Percentiles rank a stretch among this genome's conserved stretches.
Conservation (phyloP, 2,329 filamentous ascomycete species). For the Beauveria caledonica region DNA sequence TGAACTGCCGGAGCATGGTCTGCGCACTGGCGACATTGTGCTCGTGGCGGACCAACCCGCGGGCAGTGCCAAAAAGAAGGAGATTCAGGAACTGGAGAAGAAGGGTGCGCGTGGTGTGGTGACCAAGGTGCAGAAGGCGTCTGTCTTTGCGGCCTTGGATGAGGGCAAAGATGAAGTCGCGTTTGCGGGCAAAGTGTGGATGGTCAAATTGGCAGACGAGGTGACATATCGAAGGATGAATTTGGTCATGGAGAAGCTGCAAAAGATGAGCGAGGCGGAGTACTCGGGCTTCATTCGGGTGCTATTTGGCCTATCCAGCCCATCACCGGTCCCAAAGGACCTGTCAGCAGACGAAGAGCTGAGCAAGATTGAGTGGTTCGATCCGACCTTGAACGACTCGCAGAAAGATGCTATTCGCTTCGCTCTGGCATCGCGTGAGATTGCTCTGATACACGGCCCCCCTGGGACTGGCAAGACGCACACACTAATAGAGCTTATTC, state of each 20-base stretch:
- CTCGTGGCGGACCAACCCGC: conserved; percentile 66
- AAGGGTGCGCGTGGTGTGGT: conserved; percentile 65
- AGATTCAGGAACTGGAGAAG: conserved; percentile 62
- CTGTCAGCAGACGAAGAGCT: conserved; percentile 33
- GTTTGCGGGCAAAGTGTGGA: conserved; percentile 46
- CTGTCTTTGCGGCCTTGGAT: conserved; percentile 61
- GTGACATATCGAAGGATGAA: conserved; percentile 62
- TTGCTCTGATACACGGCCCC: conserved; percentile 88
- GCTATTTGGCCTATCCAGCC: conserved; percentile 50
- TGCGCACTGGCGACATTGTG: conserved; percentile 72
- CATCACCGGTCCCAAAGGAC: conserved; percentile 38
- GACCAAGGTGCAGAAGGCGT: conserved; percentile 49
- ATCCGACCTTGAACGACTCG: conserved; percentile 54
- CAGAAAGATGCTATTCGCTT: conserved; percentile 70
- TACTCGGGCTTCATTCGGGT: conserved; percentile 54
- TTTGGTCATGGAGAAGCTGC: conserved; percentile 50
- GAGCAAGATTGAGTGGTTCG: conserved; percentile 49
- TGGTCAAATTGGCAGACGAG: conserved; percentile 60
- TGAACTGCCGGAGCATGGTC: conserved; percentile 64
- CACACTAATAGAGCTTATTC: conserved; percentile 87
- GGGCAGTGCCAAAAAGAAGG: conserved; percentile 62
- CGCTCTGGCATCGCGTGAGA: conserved; percentile 69
- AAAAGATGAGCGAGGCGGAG: conserved; percentile 48
- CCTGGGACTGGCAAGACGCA: conserved; percentile 97
- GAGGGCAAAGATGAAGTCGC: conserved; percentile 46